Conservation (phyloP, 2,329 filamentous ascomycete genomes). For the Calonectria ilicicola region DNA sequence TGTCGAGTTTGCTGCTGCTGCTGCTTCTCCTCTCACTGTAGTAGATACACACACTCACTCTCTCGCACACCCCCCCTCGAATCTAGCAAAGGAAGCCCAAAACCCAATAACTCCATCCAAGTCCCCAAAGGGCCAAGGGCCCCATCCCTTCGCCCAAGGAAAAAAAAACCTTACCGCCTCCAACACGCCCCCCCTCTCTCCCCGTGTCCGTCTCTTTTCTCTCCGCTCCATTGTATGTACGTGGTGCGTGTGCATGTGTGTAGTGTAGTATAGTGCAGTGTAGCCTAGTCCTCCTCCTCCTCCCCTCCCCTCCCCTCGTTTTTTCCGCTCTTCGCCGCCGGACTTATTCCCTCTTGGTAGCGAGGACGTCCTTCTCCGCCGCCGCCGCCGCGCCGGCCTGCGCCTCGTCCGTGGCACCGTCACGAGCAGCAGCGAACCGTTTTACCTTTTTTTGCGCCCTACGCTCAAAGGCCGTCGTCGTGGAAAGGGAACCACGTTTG, state of each 20-base stretch:
- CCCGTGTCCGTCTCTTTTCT: no score
- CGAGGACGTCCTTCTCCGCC: not conserved
- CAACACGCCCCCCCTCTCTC: slow-evolving; percentile 6
- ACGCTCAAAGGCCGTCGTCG: not conserved
- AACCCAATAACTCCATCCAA: slow-evolving; percentile 4
- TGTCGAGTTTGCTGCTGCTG: not conserved
- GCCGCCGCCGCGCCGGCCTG: slow-evolving; percentile 2
- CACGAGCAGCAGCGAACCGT: not conserved
- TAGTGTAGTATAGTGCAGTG: no score
- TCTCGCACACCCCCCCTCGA: not conserved
- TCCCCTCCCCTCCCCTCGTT: not conserved
- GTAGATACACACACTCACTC: no score
- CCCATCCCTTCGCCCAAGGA: slow-evolving; percentile 15
- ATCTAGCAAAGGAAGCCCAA: not conserved
- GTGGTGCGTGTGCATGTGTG: no score
- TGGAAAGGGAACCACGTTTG: not conserved
- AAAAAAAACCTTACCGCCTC: slow-evolving; percentile 37
- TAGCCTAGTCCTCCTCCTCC: not conserved
- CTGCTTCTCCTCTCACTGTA: not conserved
- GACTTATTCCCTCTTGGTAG: not conserved
- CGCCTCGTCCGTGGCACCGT: not conserved
- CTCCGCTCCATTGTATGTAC: no score
- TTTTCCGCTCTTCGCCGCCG: not conserved
- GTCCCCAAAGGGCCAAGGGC: not conserved
- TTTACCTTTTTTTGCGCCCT: slow-evolving; percentile 5